Evolutionary conservation across 2,329 filamentous ascomycete genomes (phyloP).

Genomic region (Beauveria australis): DNA sequence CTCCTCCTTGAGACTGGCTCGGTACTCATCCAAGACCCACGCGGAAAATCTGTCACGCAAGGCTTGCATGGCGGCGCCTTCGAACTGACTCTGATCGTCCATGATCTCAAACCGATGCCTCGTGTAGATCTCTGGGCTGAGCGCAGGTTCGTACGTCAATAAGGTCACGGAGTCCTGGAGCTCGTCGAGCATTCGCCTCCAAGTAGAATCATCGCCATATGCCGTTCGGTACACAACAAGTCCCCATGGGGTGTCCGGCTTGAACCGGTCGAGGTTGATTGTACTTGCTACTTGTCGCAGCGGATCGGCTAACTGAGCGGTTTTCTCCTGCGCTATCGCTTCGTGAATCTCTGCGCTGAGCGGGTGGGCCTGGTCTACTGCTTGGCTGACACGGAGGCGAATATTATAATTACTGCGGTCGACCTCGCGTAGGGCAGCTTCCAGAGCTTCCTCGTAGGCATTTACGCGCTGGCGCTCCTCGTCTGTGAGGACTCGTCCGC

Average conservation of each 20-base stretch:
- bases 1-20: too few relatives aligned
- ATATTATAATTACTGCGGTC: background rate
- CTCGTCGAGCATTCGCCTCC: conserved; percentile 3
- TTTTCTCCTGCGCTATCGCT: background rate
- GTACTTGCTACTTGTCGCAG: background rate
- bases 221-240: conserved; percentile 5
- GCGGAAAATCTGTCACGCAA: too few relatives aligned
- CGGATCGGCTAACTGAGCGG: background rate
- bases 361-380: background rate
- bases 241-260: conserved; percentile 2
- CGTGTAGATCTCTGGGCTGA: background rate
- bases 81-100: too few relatives aligned
- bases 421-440: background rate
- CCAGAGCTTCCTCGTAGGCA: background rate
- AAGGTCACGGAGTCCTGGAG: background rate
- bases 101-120: background rate
- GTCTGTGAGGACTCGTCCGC: background rate
- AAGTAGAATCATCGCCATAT: conserved; percentile 6
- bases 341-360: background rate
- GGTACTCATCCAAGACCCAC: too few relatives aligned
- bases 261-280: background rate
- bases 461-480: background rate
- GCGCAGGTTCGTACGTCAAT: background rate
- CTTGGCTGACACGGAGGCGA: background rate
- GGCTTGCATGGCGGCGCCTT: too few relatives aligned